These are phyloP conservation scores for Hypomyces perniciosus DNA, from an alignment of 2,329 filamentous ascomycete genomes.

Conservation along the genomic window DNA sequence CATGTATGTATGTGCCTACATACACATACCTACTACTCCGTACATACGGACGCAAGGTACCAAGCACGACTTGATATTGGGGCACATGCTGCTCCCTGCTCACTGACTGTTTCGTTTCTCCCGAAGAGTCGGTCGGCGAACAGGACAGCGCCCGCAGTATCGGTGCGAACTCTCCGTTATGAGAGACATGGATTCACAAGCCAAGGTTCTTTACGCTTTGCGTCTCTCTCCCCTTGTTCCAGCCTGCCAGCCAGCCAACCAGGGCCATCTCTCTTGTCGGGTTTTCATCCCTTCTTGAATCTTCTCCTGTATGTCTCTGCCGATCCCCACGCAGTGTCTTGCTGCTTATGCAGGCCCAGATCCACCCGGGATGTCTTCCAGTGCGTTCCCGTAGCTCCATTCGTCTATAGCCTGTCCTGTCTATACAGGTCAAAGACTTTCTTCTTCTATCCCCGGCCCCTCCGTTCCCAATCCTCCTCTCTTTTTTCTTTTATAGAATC, in stretches of 20 bases:
- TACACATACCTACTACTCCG: too few relatives aligned
- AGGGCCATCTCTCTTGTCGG: background rate
- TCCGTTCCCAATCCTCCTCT: background rate
- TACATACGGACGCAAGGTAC: too few relatives aligned
- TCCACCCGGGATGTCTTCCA: conserved; percentile 3
- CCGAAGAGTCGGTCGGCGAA: too few relatives aligned
- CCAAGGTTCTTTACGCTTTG: too few relatives aligned
- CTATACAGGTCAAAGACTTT: background rate
- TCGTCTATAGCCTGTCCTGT: conserved; percentile 1
- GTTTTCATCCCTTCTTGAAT: background rate
- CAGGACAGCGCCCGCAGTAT: too few relatives aligned
- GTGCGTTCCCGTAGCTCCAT: conserved; percentile 5
- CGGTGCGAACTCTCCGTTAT: too few relatives aligned
- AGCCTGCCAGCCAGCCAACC: background rate
- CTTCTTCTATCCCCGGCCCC: background rate
- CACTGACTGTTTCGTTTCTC: too few relatives aligned
- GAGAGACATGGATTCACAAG: too few relatives aligned
- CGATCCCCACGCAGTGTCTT: conserved; percentile 3
- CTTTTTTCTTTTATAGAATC: background rate
- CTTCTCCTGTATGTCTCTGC: background rate
- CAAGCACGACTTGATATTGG: too few relatives aligned
- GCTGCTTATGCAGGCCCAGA: conserved; percentile 3
- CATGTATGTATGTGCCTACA: too few relatives aligned
- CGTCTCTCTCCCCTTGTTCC: too few relatives aligned
- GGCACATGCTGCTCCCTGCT: too few relatives aligned